phyloP scores from a whole-genome alignment of 2,329 filamentous ascomycete genomes.

The Talaromyces sp. region DNA sequence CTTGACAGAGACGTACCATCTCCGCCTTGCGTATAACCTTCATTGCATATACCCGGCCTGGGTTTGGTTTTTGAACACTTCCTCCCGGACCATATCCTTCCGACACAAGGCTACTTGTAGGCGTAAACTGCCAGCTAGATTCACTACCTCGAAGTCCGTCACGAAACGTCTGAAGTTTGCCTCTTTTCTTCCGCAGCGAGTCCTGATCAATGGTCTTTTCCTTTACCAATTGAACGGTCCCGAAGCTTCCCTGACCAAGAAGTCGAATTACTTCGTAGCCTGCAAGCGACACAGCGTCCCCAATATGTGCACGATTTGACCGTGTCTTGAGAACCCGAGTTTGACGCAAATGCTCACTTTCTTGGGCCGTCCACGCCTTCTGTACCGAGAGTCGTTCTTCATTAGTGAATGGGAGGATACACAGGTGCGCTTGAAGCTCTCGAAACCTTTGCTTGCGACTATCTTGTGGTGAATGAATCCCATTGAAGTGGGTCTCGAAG shows the following conservation, averaged over 20 bases:
- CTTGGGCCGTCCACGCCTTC: conserved; percentile 58
- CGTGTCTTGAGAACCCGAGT: conserved; percentile 63
- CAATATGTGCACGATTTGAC: conserved; percentile 41
- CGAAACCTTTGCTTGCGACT: conserved; percentile 58
- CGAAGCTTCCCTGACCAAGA: conserved; percentile 90
- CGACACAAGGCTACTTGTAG: not conserved
- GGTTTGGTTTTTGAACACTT: conserved; percentile 29
- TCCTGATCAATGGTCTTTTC: conserved; percentile 44
- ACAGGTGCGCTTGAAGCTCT: conserved; percentile 61
- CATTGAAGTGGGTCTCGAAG: conserved; percentile 77
- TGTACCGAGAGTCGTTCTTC: conserved; percentile 54
- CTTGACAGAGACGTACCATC: conserved; percentile 86
- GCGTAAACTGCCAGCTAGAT: not conserved
- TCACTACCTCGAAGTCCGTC: conserved; percentile 14
- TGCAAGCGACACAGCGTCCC: conserved; percentile 50
- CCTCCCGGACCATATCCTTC: not conserved
- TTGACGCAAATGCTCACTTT: conserved; percentile 71
- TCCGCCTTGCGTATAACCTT: conserved; percentile 92
- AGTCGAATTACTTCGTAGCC: conserved; percentile 78
- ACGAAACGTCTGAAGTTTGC: conserved; percentile 13
- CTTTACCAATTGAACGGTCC: conserved; percentile 79
- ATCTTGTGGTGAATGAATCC: conserved; percentile 54
- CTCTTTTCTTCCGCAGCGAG: conserved; percentile 8
- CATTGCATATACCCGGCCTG: conserved; percentile 75
- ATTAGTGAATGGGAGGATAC: conserved; percentile 49